Percentiles rank a stretch among this genome's conserved stretches.
Conservation (phyloP, 371 early-diverging fungal genomes). For the Mortierella sp. region DNA sequence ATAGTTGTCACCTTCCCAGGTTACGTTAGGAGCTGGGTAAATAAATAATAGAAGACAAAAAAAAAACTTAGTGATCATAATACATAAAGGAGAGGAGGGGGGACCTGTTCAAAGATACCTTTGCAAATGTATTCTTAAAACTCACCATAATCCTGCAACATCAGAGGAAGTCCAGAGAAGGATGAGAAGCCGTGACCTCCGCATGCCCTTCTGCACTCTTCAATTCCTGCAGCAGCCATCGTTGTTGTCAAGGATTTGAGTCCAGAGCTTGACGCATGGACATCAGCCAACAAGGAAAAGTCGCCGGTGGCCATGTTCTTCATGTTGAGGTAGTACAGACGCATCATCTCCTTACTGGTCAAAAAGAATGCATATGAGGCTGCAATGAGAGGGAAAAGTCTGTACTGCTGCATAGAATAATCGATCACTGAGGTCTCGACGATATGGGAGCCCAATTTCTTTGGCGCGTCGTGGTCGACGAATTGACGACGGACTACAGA, state of each 20-base stretch:
- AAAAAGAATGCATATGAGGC: slow-evolving; percentile 84
- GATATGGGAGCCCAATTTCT: slow-evolving; percentile 52
- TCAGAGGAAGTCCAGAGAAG: slow-evolving; percentile 82
- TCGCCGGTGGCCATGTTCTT: slow-evolving; percentile 77
- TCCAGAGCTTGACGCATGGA: slow-evolving; percentile 89
- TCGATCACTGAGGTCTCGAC: slow-evolving; percentile 84
- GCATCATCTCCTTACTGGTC: slow-evolving; percentile 79
- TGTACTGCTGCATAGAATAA: slow-evolving; percentile 85
- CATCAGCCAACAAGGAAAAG: slow-evolving; percentile 78
- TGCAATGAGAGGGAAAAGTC: slow-evolving; percentile 84
- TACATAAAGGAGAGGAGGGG: too few relatives aligned
- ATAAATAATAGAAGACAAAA: too few relatives aligned
- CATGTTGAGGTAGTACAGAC: slow-evolving; percentile 75
- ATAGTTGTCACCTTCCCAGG: slow-evolving; percentile 91
- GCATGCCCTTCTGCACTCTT: slow-evolving; percentile 84
- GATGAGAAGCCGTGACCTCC: slow-evolving; percentile 92
- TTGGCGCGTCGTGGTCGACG: slow-evolving; percentile 67
- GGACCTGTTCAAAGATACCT: too few relatives aligned
- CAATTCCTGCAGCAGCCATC: slow-evolving; percentile 78
- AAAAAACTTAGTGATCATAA: too few relatives aligned
- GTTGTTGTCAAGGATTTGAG: slow-evolving; percentile 87
- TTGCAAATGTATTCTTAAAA: too few relatives aligned
- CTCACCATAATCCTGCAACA: slow-evolving; percentile 71
- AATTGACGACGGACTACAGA: slow-evolving; percentile 88
- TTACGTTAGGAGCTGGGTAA: slow-evolving; percentile 68